Evolutionary conservation across 2,329 filamentous ascomycete species (phyloP), one percentile per base, ranked within the genome.

Genomic region (Endothia cerciana): DNA sequence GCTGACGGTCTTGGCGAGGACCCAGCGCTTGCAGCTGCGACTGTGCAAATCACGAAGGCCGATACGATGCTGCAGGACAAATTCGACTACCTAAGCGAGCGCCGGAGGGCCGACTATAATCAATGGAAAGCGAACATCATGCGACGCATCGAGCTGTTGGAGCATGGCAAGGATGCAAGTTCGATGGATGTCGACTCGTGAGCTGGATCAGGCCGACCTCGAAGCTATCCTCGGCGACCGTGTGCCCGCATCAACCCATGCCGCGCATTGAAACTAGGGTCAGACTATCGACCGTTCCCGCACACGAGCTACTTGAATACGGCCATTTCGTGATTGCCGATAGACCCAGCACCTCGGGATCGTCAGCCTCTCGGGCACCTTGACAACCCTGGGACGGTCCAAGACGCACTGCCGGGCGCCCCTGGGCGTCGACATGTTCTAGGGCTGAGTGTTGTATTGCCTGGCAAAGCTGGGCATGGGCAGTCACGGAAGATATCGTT

Each of bases 11-110:
- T 73, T 1, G 74, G 79, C n/a, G 77, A 77, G 38, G 70, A 68
- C 56, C 65, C 70, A 30, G 71, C 28, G 15, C 25, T 43, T 36
- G 59, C 63, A 47, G 17, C 71, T 11, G 76, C 73, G 68, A 80
- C 76, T 66, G 73, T 78, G 45, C 79, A 82, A 65, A 74, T 82
- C 45, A 77, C 87, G 76, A 75, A 82, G 65, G 79, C 82, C 10
- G 86, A 88, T 69, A 91, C 88, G 2, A 93, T 93, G 91, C 87
- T 94, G 71, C 90, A 93, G 75, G 88, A 89, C 69, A 84, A 85
- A 57, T 89, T 91, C 72, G 90, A 93, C 72, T 92, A 89, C 72
- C 76, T 94, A 71, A 89, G 88, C 69, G 86, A 89, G 59, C 80
- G 83, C 68, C 87, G 86, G 70, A 82, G 83, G 71, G 80, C 80